Evolutionary conservation across 441 rosid species (phyloP).

Genomic region (Populus hybrid): DNA sequence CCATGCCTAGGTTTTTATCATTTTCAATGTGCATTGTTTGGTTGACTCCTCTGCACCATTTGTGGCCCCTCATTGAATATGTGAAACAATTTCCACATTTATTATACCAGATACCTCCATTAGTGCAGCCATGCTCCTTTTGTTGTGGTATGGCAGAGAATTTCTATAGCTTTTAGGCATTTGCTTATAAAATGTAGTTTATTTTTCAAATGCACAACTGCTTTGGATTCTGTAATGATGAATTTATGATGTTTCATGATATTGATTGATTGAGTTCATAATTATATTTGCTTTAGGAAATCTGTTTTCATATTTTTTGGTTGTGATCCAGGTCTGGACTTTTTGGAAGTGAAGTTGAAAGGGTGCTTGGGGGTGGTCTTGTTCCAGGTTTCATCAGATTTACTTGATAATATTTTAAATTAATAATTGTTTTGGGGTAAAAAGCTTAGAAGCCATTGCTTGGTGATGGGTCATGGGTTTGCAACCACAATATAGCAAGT

Average conservation of each 20-base stretch:
- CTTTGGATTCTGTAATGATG: not conserved
- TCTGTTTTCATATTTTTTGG: constrained; percentile 5
- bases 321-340: constrained; percentile 53
- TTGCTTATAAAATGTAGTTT: not conserved
- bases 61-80: not conserved
- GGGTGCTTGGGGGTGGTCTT: constrained; percentile 97
- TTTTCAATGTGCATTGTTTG: not conserved
- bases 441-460: not conserved
- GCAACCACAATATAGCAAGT: not conserved
- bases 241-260: not conserved
- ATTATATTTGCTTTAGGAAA: not conserved
- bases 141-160: not conserved
- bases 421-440: not conserved
- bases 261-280: not conserved
- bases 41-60: not conserved
- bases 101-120: not conserved
- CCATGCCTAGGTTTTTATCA: not conserved
- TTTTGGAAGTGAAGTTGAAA: constrained; percentile 78
- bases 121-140: not conserved
- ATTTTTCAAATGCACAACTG: not conserved
- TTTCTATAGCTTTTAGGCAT: not conserved
- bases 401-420: constrained; percentile 7
- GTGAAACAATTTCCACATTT: not conserved
- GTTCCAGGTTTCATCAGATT: constrained; percentile 69
- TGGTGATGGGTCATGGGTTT: not conserved